A percentile compares a stretch with the other conserved stretches of the same genome.
Conservation (phyloP, 495 filamentous ascomycete species). For the Hyphodiscus hymeniophilus region DNA sequence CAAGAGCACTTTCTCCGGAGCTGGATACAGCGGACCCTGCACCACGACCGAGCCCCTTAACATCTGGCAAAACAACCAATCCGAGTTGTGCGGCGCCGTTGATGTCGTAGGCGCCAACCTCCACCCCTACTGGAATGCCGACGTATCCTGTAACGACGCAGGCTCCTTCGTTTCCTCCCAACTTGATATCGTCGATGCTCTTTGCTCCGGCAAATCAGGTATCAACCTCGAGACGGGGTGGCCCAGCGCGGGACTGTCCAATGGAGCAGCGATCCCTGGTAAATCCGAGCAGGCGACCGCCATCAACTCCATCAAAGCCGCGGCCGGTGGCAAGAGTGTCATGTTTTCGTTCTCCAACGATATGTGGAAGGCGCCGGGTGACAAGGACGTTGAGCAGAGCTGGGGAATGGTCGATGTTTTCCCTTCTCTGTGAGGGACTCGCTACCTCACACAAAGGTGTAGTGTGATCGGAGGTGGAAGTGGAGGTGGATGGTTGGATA, state of each 20-base stretch:
- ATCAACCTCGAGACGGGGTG: slow-evolving; percentile 88
- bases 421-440: slow-evolving; percentile 25
- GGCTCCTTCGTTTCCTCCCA: slow-evolving; percentile 65
- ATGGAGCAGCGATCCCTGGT: slow-evolving; percentile 65
- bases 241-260: slow-evolving; percentile 61
- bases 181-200: slow-evolving; percentile 52
- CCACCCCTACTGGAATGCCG: slow-evolving; percentile 87
- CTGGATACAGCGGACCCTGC: slow-evolving; percentile 65
- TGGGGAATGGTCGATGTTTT: slow-evolving; percentile 61
- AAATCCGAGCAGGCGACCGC: slow-evolving; percentile 60
- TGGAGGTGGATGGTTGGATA: background rate
- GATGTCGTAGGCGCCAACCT: slow-evolving; percentile 79
- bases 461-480: no score
- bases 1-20: slow-evolving; percentile 38
- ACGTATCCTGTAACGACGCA: slow-evolving; percentile 50
- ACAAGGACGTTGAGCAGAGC: slow-evolving; percentile 66
- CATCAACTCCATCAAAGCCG: slow-evolving; percentile 51
- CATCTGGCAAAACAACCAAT: slow-evolving; percentile 49
- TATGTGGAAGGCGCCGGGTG: slow-evolving; percentile 67
- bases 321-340: slow-evolving; percentile 47
- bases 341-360: slow-evolving; percentile 81
- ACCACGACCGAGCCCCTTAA: slow-evolving; percentile 84
- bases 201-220: slow-evolving; percentile 58
- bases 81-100: slow-evolving; percentile 57
- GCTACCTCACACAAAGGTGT: no score